Evolutionary conservation across 768 basidiomycete species (phyloP), one percentile per base, ranked within the genome.

Genomic region (Tricholoma flavovirens): DNA sequence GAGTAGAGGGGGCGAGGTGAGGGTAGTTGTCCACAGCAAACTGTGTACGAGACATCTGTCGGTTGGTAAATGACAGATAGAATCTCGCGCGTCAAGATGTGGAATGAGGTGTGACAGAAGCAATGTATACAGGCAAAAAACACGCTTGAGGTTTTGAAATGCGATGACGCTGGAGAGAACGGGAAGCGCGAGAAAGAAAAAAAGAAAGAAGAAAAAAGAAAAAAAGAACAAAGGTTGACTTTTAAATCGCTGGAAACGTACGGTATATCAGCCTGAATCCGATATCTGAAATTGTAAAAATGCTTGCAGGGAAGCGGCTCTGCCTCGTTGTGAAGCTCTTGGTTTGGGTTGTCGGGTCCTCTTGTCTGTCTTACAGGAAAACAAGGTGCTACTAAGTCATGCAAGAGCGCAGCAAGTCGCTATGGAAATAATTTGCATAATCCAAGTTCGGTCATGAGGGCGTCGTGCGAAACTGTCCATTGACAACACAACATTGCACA

Each of bases 21-120:
- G n/a, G 15, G 6, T 49, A 26, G 29, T 14, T 49, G 15, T n/a
- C 26, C 3, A 30, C 8, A 9, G 29, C 29, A 29, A n/a, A 17
- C 3, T n/a, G 26, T 30, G n/a, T 9, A 10, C 24, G 46, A 22
- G 46, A 3, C 46, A 30, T 30, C 7, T 30, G 14, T 17, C 17
- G 26, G 15, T 4, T 11, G 26, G 24, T n/a, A 32, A 17, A 15
- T n/a, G 22, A 33, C 19, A 35, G 48, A 30, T 30, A 40, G 17
- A 30, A 50, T 19, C 26, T 55, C 29, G 21, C n/a, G 26, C 50
- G 57, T 24, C 43, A 49, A 54, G 24, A 35, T 55, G 55, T 22
- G 26, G 48, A 15, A 17, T 14, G 17, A 49, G 14, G 22, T 19
- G 43, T 21, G 21, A 36, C 38, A n/a, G 19, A 38, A 2, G 35